Base-by-base conservation (phyloP, 1,284 basidiomycete species). In the Schizopora paradoxa region DNA sequence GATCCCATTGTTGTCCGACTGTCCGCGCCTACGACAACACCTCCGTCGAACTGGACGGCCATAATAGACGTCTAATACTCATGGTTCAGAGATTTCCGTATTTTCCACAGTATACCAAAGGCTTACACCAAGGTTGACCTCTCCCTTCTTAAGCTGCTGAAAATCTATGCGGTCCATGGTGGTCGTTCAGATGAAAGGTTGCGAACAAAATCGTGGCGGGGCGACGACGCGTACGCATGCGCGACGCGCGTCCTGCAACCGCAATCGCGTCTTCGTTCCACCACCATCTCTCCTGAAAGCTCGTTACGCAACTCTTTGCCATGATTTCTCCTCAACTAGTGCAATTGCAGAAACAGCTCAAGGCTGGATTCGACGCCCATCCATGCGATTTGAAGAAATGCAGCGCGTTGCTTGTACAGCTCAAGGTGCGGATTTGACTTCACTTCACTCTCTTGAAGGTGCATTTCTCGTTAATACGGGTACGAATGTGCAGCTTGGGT, bases 21-120 rank as follows among this genome's bases (percentile, higher is more conserved):
- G 69, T 99, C 95, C 56, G 95, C 95, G 29, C 96, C 96, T 51
- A 99, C 83, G 54, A 99, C 84, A 47, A 99, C 95, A 41, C 95
- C 95, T 32, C 82, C 83, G 34, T 92, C 77, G 72, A 98, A 99
- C 56, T 93, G 90, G 54, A 99, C 95, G 43, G 95, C 95, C 96
- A 99, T 99, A 67, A 99, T 99, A 39, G 95, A 98, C 45, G 95
- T 99, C 88, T 94, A 59, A 10, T 52, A 49, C 42, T 27, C 39
- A n/a, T 25, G 18, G 29, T n/a, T 46, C 18, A 42, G 43, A 25
- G 18, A 26, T 8, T 41, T 21, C 34, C 18, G 27, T 29, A 6
- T 13, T 25, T 21, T 7, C 6, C 35, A 5, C 23, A 34, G 25
- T 27, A 19, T 10, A 27, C 13, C 22, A 13, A 16, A 19, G 6